These are phyloP conservation scores for Melanogaster broomeanus DNA, from an alignment of 768 basidiomycete species.

Conservation along the genomic window DNA sequence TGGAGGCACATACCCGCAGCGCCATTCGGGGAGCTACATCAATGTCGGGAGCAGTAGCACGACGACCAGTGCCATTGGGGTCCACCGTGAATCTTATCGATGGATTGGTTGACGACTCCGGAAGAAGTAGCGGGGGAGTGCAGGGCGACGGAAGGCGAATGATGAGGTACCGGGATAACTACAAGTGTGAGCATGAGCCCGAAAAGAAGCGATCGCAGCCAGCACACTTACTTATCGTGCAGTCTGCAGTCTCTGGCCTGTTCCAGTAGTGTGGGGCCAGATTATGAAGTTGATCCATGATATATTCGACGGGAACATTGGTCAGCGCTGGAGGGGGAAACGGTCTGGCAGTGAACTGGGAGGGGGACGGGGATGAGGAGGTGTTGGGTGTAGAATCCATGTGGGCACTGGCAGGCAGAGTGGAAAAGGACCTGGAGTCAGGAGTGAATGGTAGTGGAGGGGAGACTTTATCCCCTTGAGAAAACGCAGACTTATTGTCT, in stretches of 20 bases:
- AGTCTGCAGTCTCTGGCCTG: conserved; percentile 74
- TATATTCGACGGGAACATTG: conserved; percentile 72
- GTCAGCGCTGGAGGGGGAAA: conserved; percentile 66
- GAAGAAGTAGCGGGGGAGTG: conserved; percentile 3
- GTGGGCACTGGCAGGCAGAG: not conserved
- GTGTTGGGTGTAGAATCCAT: not conserved
- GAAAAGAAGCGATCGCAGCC: not conserved
- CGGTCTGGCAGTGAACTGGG: conserved; percentile 35
- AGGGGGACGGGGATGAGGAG: conserved; percentile 1
- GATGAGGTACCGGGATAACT: conserved; percentile 55
- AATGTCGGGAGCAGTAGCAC: conserved; percentile 53
- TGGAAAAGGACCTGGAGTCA: not conserved
- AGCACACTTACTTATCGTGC: conserved; percentile 62
- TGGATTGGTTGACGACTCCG: conserved; percentile 6
- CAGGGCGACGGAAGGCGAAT: not conserved
- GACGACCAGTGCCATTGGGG: conserved; percentile 44
- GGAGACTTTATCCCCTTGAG: conserved; percentile 24
- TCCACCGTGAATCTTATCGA: conserved; percentile 37
- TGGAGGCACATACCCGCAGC: conserved; percentile 53
- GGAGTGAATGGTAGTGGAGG: not conserved
- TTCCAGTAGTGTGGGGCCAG: conserved; percentile 74
- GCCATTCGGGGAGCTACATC: conserved; percentile 57
- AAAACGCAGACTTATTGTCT: conserved; percentile 33
- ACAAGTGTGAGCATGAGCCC: conserved; percentile 6
- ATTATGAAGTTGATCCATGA: conserved; percentile 65